These are phyloP conservation scores for Lichtheimia hyalospora DNA, from an alignment of 371 early-diverging fungal genomes.

Conservation along the genomic window DNA sequence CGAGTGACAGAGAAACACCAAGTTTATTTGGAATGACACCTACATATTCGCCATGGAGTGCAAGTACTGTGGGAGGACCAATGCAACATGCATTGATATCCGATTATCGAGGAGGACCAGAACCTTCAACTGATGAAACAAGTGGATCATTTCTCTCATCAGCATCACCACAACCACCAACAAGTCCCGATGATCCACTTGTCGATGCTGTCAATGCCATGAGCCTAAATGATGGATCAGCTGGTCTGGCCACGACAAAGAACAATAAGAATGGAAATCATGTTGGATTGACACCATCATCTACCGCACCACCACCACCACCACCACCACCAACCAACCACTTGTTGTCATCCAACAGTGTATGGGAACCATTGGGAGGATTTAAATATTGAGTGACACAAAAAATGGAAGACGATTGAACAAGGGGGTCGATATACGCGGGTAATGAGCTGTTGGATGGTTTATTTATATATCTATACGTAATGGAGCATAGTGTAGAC, in stretches of 20 bases:
- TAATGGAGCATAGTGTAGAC: no score
- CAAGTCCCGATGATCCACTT: slow-evolving; percentile 2
- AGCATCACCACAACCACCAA: not conserved
- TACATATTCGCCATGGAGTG: not conserved
- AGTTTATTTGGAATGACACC: not conserved
- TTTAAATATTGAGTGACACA: slow-evolving; percentile 7
- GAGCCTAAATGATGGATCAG: slow-evolving; percentile 14
- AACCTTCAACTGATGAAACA: not conserved
- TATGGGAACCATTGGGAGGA: slow-evolving; percentile 15
- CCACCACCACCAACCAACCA: not conserved
- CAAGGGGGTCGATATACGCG: no score
- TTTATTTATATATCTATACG: no score
- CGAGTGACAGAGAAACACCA: not conserved
- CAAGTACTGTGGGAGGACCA: no score
- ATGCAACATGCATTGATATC: no score
- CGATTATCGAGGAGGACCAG: not conserved
- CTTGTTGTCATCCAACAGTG: slow-evolving; percentile 1
- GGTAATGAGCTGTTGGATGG: no score
- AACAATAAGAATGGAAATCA: not conserved
- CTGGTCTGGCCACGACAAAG: slow-evolving; percentile 14
- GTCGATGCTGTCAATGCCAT: slow-evolving; percentile 10
- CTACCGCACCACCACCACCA: not conserved
- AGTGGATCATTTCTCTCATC: not conserved
- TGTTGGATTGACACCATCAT: not conserved
- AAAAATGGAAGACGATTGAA: no score